Evolutionary conservation across 1,139 yeast species (phyloP), one percentile per base, ranked within the genome.

Genomic region (Hyphopichia burtonii): DNA sequence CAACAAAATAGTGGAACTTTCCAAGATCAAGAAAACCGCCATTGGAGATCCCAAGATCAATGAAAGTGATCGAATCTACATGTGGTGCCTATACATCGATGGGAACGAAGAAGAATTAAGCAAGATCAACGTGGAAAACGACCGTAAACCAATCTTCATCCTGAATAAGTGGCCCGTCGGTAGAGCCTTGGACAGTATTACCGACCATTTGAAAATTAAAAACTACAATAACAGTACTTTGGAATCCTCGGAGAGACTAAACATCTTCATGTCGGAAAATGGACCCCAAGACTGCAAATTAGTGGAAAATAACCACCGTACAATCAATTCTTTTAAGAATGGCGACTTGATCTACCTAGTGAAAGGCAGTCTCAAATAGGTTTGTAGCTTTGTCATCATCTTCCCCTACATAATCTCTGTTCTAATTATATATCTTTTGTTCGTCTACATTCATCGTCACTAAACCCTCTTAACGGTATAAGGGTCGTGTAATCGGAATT

Each of bases 151-250:
- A 0, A 56, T 84, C 14, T 86, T 59, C 54, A 74, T 84, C 14
- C 78, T 80, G 31, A 76, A 78, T 49, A 67, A 73, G 27, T 84
- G 93, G 88, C 83, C 88, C 0, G 73, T 87, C 7, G 98, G 98
- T 0, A 71, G 87, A 48, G 83, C 84, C 2, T 63, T 89, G 38
- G 98, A 91, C 58, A 74, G 76, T 33, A 73, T 86, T 11, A 81
- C 91, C 4, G 76, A 72, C 27, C 58, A 65, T 30, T 60, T 85
- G 43, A 72, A 69, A 39, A 73, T 86, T 17, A 67, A 68, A 34
- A 86, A 86, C 59, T 58, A 65, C 40, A 85, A 85, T 55, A 82
- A 82, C 54, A 59, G 64, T 41, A 73, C 77, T 1, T 69, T 62
- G 22, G 74, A 75, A 23, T 52, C 63, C 2, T 55, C 60, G n/a